Base-by-base conservation (phyloP, 2,329 filamentous ascomycete species). In the Xylaria sp. region DNA sequence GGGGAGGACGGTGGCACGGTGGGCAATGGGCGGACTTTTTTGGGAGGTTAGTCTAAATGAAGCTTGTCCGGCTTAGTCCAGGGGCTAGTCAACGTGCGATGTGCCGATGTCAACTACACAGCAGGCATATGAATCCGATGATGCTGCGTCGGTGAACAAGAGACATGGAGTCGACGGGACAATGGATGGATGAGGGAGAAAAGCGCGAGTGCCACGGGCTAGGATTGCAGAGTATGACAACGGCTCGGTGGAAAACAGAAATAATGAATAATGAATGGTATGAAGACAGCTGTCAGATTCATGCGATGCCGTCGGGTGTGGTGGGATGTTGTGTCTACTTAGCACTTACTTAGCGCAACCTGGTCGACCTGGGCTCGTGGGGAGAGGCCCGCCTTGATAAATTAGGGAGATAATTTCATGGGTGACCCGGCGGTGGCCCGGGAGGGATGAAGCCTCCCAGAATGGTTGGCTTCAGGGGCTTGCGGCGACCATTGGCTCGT, bases 401-500 rank as follows among this genome's bases (percentile, higher is more conserved):
- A 68, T 66, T 66, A 67, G 63, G 66, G 66, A 62, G 64, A 67
- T 68, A 59, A 64, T 65, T 63, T 62, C 63, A 62, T 56, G 60
- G 64, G 48, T 65, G 54, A 31, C 4, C n/a, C 25, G 31, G 13
- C 31, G 31, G 31, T 7, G 7, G 31, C 31, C 7, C 31, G 7
- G 31, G 31, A 13, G 49, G 47, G 31, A 41, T 23, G 21, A 44
- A 21, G 48, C 13, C 43, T 27, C 53, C 44, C 38, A 48, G 48
- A 57, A 47, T 10, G 33, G 40, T 19, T 59, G 60, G 47, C 31
- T 57, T 68, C 64, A 68, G 66, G 66, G 66, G 66, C 64, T 63
- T 54, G 55, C 44, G 53, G 43, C 48, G 41, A 40, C 44, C 13
- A 46, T 27, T 47, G 33, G 43, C 44, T 54, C 33, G n/a, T 49